phyloP scores from a whole-genome alignment of 164 flowering plant genomes.

The Berberis thunbergii region DNA sequence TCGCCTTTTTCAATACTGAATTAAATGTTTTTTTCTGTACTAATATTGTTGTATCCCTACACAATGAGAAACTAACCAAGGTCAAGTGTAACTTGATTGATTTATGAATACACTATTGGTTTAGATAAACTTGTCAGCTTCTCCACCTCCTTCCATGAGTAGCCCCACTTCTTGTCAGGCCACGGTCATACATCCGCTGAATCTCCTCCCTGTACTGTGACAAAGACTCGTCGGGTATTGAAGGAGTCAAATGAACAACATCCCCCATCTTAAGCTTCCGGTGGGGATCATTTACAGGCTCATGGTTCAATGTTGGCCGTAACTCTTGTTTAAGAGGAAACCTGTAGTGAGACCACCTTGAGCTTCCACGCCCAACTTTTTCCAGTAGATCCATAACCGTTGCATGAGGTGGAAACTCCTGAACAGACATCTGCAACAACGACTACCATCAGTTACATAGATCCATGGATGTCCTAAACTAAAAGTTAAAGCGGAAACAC shows the following conservation, averaged over 20 bases:
- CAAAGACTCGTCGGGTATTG: conserved; percentile 70
- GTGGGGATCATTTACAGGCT: conserved; percentile 49
- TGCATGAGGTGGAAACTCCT: conserved; percentile 72
- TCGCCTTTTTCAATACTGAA: too few species aligned
- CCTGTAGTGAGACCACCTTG: conserved; percentile 50
- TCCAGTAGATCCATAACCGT: conserved; percentile 62
- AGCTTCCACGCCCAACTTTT: conserved; percentile 52
- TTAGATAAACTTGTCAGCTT: too few species aligned
- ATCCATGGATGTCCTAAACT: too few species aligned
- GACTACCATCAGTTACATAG: too few species aligned
- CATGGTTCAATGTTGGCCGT: conserved; percentile 72
- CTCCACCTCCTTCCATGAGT: conserved; percentile 16
- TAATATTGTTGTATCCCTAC: too few species aligned
- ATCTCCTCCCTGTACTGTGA: conserved; percentile 81
- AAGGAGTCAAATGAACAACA: conserved; percentile 79
- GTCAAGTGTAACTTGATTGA: too few species aligned
- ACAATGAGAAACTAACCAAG: too few species aligned
- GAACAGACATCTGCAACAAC: conserved; percentile 78
- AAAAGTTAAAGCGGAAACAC: too few species aligned
- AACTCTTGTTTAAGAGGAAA: conserved; percentile 72
- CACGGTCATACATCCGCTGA: conserved; percentile 80
- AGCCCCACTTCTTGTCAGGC: conserved; percentile 19
- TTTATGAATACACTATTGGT: too few species aligned
- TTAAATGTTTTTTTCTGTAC: too few species aligned
- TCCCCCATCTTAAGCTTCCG: conserved; percentile 90